These are phyloP conservation scores for Botryosphaeria agaves DNA, from an alignment of 2,329 filamentous ascomycete genomes.

Conservation along the genomic window DNA sequence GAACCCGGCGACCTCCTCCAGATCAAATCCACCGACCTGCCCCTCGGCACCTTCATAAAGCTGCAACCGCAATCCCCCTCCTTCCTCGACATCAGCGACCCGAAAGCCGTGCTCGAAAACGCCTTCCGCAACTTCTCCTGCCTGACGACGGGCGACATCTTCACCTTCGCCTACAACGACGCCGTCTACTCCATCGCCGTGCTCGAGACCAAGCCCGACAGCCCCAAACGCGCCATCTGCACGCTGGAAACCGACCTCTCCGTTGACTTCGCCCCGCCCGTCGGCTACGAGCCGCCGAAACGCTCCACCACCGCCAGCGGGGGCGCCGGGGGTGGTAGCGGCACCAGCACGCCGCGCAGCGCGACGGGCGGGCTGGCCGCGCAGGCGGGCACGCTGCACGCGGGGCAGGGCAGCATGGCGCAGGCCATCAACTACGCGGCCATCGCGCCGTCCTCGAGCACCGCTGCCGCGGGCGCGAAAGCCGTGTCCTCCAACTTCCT, in stretches of 20 bases:
- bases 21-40: constrained; percentile 84
- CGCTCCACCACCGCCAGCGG: constrained; percentile 22
- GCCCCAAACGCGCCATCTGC: constrained; percentile 69
- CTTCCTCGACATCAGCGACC: constrained; percentile 94
- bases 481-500: constrained; percentile 62
- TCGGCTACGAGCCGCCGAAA: constrained; percentile 85
- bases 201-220: constrained; percentile 76
- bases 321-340: no score
- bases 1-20: constrained; percentile 91
- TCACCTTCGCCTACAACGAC: constrained; percentile 95
- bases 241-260: constrained; percentile 94
- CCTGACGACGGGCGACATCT: constrained; percentile 81
- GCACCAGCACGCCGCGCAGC: constrained; percentile 74
- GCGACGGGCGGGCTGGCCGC: constrained; percentile 41
- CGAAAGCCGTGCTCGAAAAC: constrained; percentile 91
- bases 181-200: constrained; percentile 86
- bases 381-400: constrained; percentile 57
- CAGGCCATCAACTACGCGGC: constrained; percentile 93
- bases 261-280: constrained; percentile 85
- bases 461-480: constrained; percentile 43
- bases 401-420: constrained; percentile 86
- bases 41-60: constrained; percentile 84
- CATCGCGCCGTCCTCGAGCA: constrained; percentile 62
- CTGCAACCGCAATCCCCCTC: constrained; percentile 83
- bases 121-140: constrained; percentile 93